Evolutionary conservation across 805 yeast species (phyloP), one percentile per base, ranked within the genome.

Genomic region (Maudiozyma pseudohumilis): DNA sequence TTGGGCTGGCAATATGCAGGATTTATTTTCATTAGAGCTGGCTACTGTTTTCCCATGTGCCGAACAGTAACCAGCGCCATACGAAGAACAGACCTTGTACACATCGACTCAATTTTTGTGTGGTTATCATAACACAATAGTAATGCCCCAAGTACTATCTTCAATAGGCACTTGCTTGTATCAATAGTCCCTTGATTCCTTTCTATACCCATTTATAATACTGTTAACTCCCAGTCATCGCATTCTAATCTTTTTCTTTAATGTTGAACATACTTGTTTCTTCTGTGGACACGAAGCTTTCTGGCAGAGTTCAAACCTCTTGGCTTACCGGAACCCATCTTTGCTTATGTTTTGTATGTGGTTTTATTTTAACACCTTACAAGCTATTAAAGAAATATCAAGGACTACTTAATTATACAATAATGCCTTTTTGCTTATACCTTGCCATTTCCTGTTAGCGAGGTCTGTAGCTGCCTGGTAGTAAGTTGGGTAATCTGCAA

Each of bases 281-380:
- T 89, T 75, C 99, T 88, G 88, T 85, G 94, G 72, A 81, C 87
- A 82, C 98, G 88, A 74, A 92, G 84, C 80, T 92, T 92, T 83
- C 99, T 86, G 69, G 99, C 99, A 69, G 98, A 82, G 86, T 92
- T 89, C 72, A 92, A 77, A 71, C 99, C 99, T 85, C 98, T 86
- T 81, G 98, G 98, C 77, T 88, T 88, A 75, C 96, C 96, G 76
- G 83, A 88, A 78, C 96, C 96, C 97, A 89, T 89, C 67, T 68
- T 84, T 72, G 52, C 38, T 50, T 47, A 43, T 35, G 46, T 27
- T 36, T 29, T 26, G 30, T 36, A 22, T 36, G 35, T 28, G 27
- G 20, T 29, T 28, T 8, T 16, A 12, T 28, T 12, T 15, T 15
- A 15, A n/a, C 9, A n/a, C 17, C 6, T 18, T 11, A 29, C 17